Conservation (phyloP, 1,284 basidiomycete genomes). For the Cryptococcus deneoformans region DNA sequence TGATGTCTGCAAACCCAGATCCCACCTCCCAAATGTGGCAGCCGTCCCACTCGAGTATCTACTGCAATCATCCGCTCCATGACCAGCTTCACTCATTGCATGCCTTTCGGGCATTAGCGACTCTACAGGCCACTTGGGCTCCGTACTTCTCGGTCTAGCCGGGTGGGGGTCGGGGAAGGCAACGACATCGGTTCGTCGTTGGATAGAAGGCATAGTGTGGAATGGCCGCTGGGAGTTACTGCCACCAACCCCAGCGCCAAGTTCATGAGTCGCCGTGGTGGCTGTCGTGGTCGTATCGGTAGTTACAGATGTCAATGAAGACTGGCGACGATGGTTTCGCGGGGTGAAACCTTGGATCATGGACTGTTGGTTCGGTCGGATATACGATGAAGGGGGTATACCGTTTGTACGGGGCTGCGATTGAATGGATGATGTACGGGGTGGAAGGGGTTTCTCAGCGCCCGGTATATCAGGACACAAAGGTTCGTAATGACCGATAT, state of each 20-base stretch:
- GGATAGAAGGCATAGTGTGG: conserved; percentile 15
- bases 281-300: conserved; percentile 29
- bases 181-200: conserved; percentile 1
- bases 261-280: conserved; percentile 25
- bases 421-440: background rate
- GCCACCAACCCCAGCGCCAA: conserved; percentile 2
- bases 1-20: conserved; percentile 1
- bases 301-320: conserved; percentile 29
- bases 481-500: conserved; percentile 42
- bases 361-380: conserved; percentile 3
- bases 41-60: conserved; percentile 26
- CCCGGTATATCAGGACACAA: conserved; percentile 27
- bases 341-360: conserved; percentile 26
- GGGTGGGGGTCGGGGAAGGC: conserved; percentile 11
- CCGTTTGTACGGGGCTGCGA: background rate
- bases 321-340: conserved; percentile 18
- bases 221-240: background rate
- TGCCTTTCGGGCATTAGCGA: conserved; percentile 5
- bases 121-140: conserved; percentile 6
- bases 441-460: background rate
- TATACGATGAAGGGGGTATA: background rate
- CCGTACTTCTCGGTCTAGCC: conserved; percentile 8
- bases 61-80: conserved; percentile 14
- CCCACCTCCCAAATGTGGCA: conserved; percentile 37
- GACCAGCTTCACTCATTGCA: conserved; percentile 22